Conservation (phyloP, 2,329 filamentous ascomycete species). For the Cladosporium sp. region DNA sequence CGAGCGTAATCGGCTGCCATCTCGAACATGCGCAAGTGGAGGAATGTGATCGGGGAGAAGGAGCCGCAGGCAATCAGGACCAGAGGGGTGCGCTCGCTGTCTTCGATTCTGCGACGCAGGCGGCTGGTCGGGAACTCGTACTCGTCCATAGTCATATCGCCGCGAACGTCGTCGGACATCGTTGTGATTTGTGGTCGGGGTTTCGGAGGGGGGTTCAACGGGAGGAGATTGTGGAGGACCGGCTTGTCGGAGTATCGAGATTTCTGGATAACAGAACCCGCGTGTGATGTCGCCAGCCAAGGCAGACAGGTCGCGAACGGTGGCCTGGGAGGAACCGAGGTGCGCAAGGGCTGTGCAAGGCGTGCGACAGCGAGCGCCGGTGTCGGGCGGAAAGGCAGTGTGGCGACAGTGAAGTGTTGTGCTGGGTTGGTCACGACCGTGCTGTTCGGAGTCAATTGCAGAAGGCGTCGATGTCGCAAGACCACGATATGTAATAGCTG, state of each 20-base stretch:
- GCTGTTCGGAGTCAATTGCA: neutral
- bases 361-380: slow-evolving; percentile 1
- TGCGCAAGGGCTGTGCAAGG: slow-evolving; percentile 6
- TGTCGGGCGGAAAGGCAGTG: slow-evolving; percentile 8
- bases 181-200: slow-evolving; percentile 16
- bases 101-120: slow-evolving; percentile 50
- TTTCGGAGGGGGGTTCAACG: slow-evolving; percentile 7
- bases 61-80: slow-evolving; percentile 64
- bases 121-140: slow-evolving; percentile 59
- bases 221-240: slow-evolving; percentile 11
- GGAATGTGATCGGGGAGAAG: slow-evolving; percentile 44
- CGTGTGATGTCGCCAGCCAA: neutral
- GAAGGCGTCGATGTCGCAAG: neutral
- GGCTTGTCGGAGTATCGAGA: slow-evolving; percentile 1
- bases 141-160: slow-evolving; percentile 34
- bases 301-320: neutral
- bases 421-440: neutral
- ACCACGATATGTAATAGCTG: neutral
- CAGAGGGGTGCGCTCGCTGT: slow-evolving; percentile 54
- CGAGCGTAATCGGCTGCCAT: slow-evolving; percentile 77
- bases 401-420: slow-evolving; percentile 1
- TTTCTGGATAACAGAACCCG: neutral
- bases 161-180: slow-evolving; percentile 19
- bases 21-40: slow-evolving; percentile 81
- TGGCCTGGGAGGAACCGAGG: neutral